phyloP scores from a whole-genome alignment of 495 filamentous ascomycete species.

The Podospora anserina region DNA sequence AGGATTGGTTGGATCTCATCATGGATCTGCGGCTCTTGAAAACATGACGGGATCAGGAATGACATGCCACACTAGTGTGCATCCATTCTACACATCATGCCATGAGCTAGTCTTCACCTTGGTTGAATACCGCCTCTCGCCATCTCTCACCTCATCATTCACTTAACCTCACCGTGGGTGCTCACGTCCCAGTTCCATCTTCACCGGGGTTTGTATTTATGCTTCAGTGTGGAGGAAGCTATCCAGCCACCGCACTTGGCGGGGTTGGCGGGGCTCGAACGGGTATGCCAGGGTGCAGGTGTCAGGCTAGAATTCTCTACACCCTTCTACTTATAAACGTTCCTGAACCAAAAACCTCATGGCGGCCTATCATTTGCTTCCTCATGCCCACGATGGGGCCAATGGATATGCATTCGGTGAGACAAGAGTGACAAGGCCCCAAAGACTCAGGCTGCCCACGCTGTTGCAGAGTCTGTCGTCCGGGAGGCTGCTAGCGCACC shows the following conservation, averaged over 20 bases:
- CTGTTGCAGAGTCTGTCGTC: not conserved
- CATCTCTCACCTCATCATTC: not conserved
- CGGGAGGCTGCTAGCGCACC: not conserved
- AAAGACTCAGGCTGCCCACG: too few species aligned
- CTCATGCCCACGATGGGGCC: not conserved
- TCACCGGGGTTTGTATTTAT: too few species aligned
- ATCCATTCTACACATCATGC: too few species aligned
- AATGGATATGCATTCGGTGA: not conserved
- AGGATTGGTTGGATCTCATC: slow-evolving; percentile 2
- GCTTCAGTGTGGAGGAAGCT: not conserved
- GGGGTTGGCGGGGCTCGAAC: not conserved
- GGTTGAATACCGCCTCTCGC: too few species aligned
- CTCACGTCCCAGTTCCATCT: too few species aligned
- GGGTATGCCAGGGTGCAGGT: too few species aligned
- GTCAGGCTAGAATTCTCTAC: too few species aligned
- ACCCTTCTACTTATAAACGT: not conserved
- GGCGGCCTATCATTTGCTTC: not conserved
- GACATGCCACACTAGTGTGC: not conserved
- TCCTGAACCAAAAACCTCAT: not conserved
- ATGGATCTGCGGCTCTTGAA: not conserved
- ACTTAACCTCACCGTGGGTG: not conserved
- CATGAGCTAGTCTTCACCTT: too few species aligned
- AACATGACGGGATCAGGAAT: not conserved
- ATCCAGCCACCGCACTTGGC: not conserved
- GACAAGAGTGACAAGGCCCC: not conserved